Evolutionary conservation across 257 asterid genomes (phyloP).

Genomic region (Datura wrightii): DNA sequence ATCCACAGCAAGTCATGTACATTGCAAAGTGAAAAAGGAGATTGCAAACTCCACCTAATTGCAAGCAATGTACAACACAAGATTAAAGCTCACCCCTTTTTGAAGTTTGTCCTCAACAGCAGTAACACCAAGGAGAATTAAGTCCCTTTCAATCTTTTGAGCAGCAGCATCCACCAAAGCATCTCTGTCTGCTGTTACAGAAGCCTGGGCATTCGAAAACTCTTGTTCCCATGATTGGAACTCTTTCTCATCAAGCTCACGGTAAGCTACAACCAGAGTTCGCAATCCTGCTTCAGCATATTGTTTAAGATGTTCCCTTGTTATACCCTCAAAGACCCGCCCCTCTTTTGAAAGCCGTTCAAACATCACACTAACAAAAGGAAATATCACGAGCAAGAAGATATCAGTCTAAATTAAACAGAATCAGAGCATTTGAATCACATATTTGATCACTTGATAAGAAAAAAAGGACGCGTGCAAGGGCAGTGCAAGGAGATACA

Average conservation of each 20-base stretch:
- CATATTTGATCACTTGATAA: constrained; percentile 18
- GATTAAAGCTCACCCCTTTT: constrained; percentile 72
- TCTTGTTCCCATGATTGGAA: constrained; percentile 75
- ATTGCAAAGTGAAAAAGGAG: constrained; percentile 27
- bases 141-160: constrained; percentile 75
- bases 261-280: constrained; percentile 82
- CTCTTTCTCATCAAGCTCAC: constrained; percentile 78
- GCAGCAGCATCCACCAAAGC: constrained; percentile 79
- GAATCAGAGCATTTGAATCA: constrained; percentile 26
- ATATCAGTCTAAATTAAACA: constrained; percentile 26
- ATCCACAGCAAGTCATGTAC: not conserved
- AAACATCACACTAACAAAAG: constrained; percentile 75
- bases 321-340: constrained; percentile 50
- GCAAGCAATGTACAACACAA: constrained; percentile 28
- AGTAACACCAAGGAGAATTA: constrained; percentile 90
- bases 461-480: constrained; percentile 11
- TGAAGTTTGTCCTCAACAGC: constrained; percentile 98
- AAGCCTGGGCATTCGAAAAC: constrained; percentile 69
- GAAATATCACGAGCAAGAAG: constrained; percentile 31
- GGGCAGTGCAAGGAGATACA: constrained; percentile 24
- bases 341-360: constrained; percentile 70
- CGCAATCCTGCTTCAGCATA: constrained; percentile 94
- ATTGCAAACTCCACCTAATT: not conserved
- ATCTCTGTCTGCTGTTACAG: constrained; percentile 74
- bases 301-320: constrained; percentile 72